These are phyloP conservation scores for Globisporangium polare DNA, from an alignment of 352 stramenopile genomes.

Conservation along the genomic window DNA sequence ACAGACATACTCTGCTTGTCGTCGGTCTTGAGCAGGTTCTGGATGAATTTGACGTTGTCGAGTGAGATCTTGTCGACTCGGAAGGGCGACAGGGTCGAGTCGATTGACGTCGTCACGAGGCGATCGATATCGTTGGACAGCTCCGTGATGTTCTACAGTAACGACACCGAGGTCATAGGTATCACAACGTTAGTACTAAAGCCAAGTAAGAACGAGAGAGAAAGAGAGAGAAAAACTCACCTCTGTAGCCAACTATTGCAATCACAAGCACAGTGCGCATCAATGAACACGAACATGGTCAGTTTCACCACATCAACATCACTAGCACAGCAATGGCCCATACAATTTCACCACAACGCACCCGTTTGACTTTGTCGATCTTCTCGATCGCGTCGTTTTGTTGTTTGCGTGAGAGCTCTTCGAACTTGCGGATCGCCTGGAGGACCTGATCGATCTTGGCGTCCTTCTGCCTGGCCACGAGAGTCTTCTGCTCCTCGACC, in stretches of 20 bases:
- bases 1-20: constrained; percentile 21
- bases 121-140: constrained; percentile 47
- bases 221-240: constrained; percentile 1
- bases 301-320: background rate
- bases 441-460: constrained; percentile 45
- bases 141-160: constrained; percentile 39
- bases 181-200: background rate
- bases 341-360: constrained; percentile 3
- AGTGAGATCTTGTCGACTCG: constrained; percentile 50
- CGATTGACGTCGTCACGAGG: constrained; percentile 46
- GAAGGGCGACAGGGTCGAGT: constrained; percentile 50
- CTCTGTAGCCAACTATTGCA: constrained; percentile 30
- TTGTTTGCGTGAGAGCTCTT: constrained; percentile 41
- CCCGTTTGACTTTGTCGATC: constrained; percentile 45
- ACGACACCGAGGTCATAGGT: background rate
- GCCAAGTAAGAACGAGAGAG: background rate
- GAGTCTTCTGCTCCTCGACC: constrained; percentile 49
- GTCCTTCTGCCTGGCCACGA: constrained; percentile 42
- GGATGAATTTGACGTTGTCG: constrained; percentile 50
- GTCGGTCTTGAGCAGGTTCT: constrained; percentile 52
- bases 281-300: background rate
- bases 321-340: background rate
- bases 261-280: background rate
- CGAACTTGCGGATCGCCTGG: constrained; percentile 32
- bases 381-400: constrained; percentile 42